Conservation (phyloP, 495 filamentous ascomycete species). For the Trichoderma asperelloides region DNA sequence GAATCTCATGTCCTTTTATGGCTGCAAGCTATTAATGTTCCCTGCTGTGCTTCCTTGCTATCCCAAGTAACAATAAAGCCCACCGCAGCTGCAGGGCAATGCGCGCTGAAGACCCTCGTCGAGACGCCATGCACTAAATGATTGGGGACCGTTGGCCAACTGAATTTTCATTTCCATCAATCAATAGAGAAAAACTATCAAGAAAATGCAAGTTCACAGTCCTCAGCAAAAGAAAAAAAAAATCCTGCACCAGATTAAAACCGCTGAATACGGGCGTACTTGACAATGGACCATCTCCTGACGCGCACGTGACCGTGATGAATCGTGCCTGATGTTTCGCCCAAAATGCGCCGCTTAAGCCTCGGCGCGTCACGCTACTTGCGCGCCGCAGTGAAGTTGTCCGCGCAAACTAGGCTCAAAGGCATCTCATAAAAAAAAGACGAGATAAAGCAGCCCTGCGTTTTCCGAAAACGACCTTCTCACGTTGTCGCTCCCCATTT, state of each 20-base stretch:
- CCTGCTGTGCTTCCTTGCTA: too few species aligned
- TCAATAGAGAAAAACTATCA: too few species aligned
- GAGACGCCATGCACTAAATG: too few species aligned
- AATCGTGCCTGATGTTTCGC: conserved; percentile 2
- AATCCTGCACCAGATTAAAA: neutral
- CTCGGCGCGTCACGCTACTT: conserved; percentile 6
- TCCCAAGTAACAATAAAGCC: too few species aligned
- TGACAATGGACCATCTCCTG: neutral
- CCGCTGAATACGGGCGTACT: too few species aligned
- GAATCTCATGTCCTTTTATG: too few species aligned
- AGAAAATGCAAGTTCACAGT: too few species aligned
- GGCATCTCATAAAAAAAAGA: neutral
- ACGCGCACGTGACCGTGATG: neutral
- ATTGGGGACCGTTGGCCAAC: too few species aligned
- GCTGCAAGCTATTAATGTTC: too few species aligned
- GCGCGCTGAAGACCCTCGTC: too few species aligned
- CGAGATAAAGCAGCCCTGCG: neutral
- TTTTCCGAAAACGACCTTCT: neutral
- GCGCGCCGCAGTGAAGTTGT: neutral
- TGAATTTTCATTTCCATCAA: too few species aligned
- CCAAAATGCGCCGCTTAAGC: conserved; percentile 5
- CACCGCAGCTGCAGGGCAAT: too few species aligned
- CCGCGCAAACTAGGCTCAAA: conserved; percentile 1
- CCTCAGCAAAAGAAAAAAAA: neutral
- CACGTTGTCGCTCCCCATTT: neutral